phyloP scores from a whole-genome alignment of 306 rosid genomes.

The Vicia faba region DNA sequence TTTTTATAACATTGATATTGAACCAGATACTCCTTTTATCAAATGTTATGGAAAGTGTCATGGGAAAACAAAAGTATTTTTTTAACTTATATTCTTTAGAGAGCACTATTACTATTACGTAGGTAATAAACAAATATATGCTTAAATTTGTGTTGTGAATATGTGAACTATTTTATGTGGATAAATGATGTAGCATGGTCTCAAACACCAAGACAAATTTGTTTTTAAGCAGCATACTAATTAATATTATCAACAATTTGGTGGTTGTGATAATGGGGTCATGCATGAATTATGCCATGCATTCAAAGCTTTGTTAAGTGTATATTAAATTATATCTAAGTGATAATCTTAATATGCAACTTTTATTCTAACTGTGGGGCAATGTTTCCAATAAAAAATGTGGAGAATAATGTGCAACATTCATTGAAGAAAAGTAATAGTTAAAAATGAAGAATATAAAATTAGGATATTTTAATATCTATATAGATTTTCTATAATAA shows the following conservation, averaged over 20 bases:
- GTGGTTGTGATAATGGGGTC: conserved; percentile 32
- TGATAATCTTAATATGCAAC: not conserved
- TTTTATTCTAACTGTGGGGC: no score
- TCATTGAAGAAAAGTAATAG: no score
- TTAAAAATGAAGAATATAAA: no score
- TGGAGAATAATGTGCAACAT: no score
- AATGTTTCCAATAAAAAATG: no score
- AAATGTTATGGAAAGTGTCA: conserved; percentile 41
- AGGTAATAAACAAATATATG: conserved; percentile 34
- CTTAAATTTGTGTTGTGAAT: conserved; percentile 30
- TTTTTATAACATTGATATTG: conserved; percentile 13
- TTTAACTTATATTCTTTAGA: conserved; percentile 33
- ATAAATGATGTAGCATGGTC: conserved; percentile 27
- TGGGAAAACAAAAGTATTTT: conserved; percentile 23
- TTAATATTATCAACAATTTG: not conserved
- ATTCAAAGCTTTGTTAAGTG: conserved; percentile 8
- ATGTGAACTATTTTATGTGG: conserved; percentile 29
- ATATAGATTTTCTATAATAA: no score
- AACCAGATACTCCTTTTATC: conserved; percentile 55
- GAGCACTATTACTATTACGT: conserved; percentile 23
- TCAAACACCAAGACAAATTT: conserved; percentile 36
- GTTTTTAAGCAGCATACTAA: conserved; percentile 25
- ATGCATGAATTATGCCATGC: conserved; percentile 23
- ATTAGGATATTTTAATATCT: no score
- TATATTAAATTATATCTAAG: not conserved